phyloP scores from a whole-genome alignment of 1,284 basidiomycete species.

The Coniferiporia weirii region DNA sequence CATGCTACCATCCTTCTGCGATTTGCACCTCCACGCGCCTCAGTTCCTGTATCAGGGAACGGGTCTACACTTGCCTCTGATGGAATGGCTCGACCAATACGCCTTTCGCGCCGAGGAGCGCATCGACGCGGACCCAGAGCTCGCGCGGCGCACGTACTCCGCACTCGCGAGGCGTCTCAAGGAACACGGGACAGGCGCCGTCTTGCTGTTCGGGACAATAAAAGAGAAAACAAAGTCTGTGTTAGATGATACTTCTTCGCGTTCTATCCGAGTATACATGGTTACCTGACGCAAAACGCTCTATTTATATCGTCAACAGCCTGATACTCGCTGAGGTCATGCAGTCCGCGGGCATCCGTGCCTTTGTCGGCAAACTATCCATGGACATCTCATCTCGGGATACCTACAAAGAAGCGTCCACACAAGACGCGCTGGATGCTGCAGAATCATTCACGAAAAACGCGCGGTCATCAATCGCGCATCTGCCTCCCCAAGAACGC shows the following conservation, averaged over 20 bases:
- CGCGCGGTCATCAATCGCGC: constrained; percentile 38
- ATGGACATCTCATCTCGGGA: constrained; percentile 77
- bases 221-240: constrained; percentile 72
- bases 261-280: background rate
- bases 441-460: constrained; percentile 49
- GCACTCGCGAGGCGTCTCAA: constrained; percentile 58
- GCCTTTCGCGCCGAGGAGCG: constrained; percentile 75
- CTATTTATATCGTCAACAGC: constrained; percentile 32
- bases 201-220: constrained; percentile 78
- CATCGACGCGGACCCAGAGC: constrained; percentile 54
- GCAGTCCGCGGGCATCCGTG: constrained; percentile 66
- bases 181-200: constrained; percentile 70
- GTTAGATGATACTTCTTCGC: background rate
- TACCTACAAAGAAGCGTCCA: constrained; percentile 63
- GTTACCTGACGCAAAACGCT: background rate
- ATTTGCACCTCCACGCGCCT: constrained; percentile 80
- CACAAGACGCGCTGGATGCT: constrained; percentile 42
- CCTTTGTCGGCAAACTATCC: constrained; percentile 78
- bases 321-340: constrained; percentile 71
- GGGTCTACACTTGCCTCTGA: constrained; percentile 75
- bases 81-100: constrained; percentile 78
- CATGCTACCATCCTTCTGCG: constrained; percentile 71
- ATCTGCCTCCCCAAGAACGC: constrained; percentile 39
- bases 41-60: constrained; percentile 84
- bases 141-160: constrained; percentile 63